Evolutionary conservation across 352 stramenopile species (phyloP).

Genomic region (Halophytophthora polymorphica): DNA sequence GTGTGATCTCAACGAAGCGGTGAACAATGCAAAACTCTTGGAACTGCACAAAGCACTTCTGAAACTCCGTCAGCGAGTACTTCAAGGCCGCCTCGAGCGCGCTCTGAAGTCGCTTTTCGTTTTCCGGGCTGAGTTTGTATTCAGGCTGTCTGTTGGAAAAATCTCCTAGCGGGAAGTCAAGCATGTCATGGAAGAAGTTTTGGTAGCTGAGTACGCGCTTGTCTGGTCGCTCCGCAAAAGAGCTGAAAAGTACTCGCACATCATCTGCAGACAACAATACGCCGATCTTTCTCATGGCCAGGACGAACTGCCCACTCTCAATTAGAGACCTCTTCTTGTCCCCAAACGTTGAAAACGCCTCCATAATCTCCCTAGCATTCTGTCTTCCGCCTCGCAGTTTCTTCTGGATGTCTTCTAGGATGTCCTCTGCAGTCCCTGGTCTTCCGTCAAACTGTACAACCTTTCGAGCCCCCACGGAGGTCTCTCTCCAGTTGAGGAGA

Average conservation of each 20-base stretch:
- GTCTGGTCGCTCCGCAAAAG: slow-evolving; percentile 16
- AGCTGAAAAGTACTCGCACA: slow-evolving; percentile 21
- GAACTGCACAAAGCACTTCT: slow-evolving; percentile 29
- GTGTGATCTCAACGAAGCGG: slow-evolving; percentile 30
- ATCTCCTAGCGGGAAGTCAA: slow-evolving; percentile 3
- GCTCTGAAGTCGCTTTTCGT: slow-evolving; percentile 27
- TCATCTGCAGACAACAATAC: slow-evolving; percentile 22
- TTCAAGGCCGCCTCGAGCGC: slow-evolving; percentile 28
- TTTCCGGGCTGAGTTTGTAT: slow-evolving; percentile 16
- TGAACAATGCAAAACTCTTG: slow-evolving; percentile 56
- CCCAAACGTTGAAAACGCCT: slow-evolving; percentile 16
- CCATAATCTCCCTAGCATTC: slow-evolving; percentile 7
- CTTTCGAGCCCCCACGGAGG: slow-evolving; percentile 14
- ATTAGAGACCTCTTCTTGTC: slow-evolving; percentile 9
- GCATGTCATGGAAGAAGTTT: slow-evolving; percentile 16
- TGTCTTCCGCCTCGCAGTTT: slow-evolving; percentile 11
- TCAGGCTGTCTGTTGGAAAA: neutral
- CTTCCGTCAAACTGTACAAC: slow-evolving; percentile 16
- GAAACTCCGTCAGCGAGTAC: slow-evolving; percentile 30
- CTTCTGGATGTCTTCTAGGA: slow-evolving; percentile 16
- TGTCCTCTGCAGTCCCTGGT: neutral
- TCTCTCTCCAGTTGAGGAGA: slow-evolving; percentile 54
- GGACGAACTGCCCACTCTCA: slow-evolving; percentile 22
- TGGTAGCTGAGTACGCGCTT: slow-evolving; percentile 24
- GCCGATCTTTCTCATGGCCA: slow-evolving; percentile 28